Conservation (phyloP, 345 rosid species). For the Nephelium lappaceum region DNA sequence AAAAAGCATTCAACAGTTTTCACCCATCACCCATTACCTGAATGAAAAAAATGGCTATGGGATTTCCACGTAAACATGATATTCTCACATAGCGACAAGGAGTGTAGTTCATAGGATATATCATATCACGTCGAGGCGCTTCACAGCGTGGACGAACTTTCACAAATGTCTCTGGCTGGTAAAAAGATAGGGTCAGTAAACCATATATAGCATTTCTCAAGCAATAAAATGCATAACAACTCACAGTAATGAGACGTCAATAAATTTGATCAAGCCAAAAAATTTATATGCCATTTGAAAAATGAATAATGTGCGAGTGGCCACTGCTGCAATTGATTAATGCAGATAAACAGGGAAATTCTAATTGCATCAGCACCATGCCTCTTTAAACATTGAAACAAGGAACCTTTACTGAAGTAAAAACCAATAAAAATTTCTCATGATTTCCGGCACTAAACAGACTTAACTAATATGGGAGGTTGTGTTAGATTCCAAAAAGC, state of each 20-base stretch:
- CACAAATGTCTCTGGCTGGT: slow-evolving; percentile 81
- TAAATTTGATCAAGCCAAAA: not conserved
- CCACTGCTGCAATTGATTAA: not conserved
- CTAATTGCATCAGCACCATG: not conserved
- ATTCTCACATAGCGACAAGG: slow-evolving; percentile 82
- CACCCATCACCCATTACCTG: slow-evolving; percentile 52
- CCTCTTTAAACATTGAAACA: not conserved
- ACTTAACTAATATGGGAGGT: too few relatives aligned
- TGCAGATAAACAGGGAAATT: not conserved
- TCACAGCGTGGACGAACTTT: slow-evolving; percentile 88
- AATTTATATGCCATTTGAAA: not conserved
- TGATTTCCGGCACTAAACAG: too few relatives aligned
- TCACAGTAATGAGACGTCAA: not conserved
- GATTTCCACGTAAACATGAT: slow-evolving; percentile 86
- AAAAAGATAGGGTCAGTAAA: slow-evolving; percentile 26
- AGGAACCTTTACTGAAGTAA: not conserved
- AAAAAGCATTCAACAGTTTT: slow-evolving; percentile 3
- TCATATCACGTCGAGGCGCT: slow-evolving; percentile 91
- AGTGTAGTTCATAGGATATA: slow-evolving; percentile 73
- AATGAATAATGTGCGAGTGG: not conserved
- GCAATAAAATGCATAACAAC: not conserved
- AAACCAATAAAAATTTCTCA: too few relatives aligned
- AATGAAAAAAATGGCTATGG: slow-evolving; percentile 82
- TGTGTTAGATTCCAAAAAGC: too few relatives aligned
- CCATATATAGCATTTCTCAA: slow-evolving; percentile 6